Base-by-base conservation (phyloP, 306 rosid species). In the Cicer yamashitae region DNA sequence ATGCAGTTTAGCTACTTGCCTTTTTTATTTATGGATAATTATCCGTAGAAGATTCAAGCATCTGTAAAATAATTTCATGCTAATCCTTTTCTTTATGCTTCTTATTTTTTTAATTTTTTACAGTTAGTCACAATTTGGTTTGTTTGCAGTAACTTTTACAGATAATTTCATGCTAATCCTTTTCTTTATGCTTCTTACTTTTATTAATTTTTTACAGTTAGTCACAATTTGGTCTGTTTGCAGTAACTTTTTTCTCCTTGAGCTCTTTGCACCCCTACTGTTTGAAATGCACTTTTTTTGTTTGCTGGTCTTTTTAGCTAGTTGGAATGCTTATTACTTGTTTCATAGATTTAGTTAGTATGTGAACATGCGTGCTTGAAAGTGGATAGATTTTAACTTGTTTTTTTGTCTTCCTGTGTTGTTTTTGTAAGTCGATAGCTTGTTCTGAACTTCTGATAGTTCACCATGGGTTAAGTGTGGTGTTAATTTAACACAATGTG, bases 51-150 rank as follows among this genome's bases (percentile, higher is more conserved):
- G 67, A 75, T 76, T 84, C 67, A 6, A 73, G 73, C 76, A 69
- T 47, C 50, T 90, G 92, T 87, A 87, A 87, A 80, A 83, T 85
- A 81, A 50, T 84, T 78, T 50, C 64, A 64, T 81, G 73, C 44
- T 41, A 37, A 40, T 73, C 75, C 56, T 56, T 67, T 44, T 54
- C 37, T 51, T 38, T 40, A 1, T 77, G 41, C 14, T 52, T 71
- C 71, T 22, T 22, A 22, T 1, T 1, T 22, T 22, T 22, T 22
- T 22, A 22, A 22, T 22, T 22, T 22, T 22, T 22, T 18, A 18
- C 20, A 25, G 30, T 39, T 11, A 22, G 2, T 8, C 58, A 47
- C 70, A 13, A 4, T 71, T 66, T 50, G 25, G 65, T 18, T 18
- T 18, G 50, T 65, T 38, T 71, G 57, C 25, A 17, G 47, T 47